Evolutionary conservation across 2,329 filamentous ascomycete species (phyloP).

Genomic region (Cladosporium cucumerinum): DNA sequence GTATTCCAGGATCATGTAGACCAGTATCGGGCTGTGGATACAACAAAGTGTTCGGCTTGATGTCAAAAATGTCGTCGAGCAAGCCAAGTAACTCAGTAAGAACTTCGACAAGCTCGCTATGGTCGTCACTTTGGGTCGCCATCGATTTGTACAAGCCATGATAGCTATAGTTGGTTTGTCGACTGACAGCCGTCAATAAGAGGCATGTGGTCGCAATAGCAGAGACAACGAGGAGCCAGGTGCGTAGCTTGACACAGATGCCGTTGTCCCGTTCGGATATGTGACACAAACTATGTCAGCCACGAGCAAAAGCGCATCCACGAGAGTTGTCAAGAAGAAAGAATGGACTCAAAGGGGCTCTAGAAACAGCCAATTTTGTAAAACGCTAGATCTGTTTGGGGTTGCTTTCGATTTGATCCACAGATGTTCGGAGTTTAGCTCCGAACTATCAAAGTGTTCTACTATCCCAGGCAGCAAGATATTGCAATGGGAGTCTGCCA

Average conservation of each 20-base stretch:
- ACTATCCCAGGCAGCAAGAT: background rate
- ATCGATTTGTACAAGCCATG: background rate
- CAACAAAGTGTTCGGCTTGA: background rate
- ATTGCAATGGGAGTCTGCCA: background rate
- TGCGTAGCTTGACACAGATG: background rate
- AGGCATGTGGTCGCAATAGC: background rate
- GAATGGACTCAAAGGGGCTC: background rate
- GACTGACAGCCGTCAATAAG: background rate
- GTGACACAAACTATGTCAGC: background rate
- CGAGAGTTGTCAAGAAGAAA: background rate
- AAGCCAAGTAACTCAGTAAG: background rate
- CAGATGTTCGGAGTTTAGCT: background rate
- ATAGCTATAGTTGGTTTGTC: background rate
- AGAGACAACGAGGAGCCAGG: background rate
- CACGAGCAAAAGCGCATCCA: background rate
- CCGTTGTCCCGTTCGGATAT: background rate
- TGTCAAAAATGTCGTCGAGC: background rate
- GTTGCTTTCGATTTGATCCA: background rate
- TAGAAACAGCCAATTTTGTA: background rate
- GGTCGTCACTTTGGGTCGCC: background rate
- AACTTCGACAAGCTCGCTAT: background rate
- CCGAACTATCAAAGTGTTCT: too few relatives aligned
- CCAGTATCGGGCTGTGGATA: background rate
- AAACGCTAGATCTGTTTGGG: background rate
- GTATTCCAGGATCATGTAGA: background rate